phyloP scores from a whole-genome alignment of 495 filamentous ascomycete species.

The Aspergillus taichungensis region DNA sequence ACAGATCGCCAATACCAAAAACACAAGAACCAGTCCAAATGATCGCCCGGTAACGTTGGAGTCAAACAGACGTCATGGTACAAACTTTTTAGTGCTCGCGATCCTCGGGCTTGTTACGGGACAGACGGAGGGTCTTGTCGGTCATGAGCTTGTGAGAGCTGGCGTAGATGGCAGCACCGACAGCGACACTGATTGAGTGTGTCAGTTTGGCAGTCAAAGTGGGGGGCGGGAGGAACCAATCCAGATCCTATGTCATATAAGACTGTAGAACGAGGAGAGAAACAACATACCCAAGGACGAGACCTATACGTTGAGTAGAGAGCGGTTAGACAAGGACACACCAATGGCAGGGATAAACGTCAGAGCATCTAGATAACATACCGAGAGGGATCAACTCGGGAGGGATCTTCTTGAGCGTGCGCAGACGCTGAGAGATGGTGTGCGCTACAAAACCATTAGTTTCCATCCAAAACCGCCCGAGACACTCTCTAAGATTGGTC shows the following conservation, averaged over 20 bases:
- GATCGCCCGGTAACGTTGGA: constrained; percentile 24
- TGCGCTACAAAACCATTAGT: constrained; percentile 55
- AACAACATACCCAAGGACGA: constrained; percentile 65
- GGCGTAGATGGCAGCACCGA: constrained; percentile 71
- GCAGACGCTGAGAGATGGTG: constrained; percentile 92
- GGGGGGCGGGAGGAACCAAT: constrained; percentile 7
- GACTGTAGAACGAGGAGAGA: constrained; percentile 10
- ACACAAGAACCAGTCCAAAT: constrained; percentile 13
- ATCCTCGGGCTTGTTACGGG: constrained; percentile 41
- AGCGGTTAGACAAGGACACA: constrained; percentile 13
- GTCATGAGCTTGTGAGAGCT: constrained; percentile 67
- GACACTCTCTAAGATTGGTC: neutral
- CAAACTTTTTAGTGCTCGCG: constrained; percentile 36
- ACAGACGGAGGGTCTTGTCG: constrained; percentile 87
- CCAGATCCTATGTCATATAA: constrained; percentile 12
- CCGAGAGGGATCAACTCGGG: constrained; percentile 92
- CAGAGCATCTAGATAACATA: constrained; percentile 37
- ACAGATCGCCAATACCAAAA: constrained; percentile 24
- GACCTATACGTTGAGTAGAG: constrained; percentile 42
- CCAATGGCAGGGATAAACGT: neutral
- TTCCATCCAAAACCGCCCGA: constrained; percentile 7
- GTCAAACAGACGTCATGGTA: constrained; percentile 31
- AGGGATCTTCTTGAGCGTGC: constrained; percentile 77
- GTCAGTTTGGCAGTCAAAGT: constrained; percentile 15
- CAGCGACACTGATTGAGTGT: constrained; percentile 44